Conservation (phyloP, 2,329 filamentous ascomycete species). For the Cytospora chrysosperma region DNA sequence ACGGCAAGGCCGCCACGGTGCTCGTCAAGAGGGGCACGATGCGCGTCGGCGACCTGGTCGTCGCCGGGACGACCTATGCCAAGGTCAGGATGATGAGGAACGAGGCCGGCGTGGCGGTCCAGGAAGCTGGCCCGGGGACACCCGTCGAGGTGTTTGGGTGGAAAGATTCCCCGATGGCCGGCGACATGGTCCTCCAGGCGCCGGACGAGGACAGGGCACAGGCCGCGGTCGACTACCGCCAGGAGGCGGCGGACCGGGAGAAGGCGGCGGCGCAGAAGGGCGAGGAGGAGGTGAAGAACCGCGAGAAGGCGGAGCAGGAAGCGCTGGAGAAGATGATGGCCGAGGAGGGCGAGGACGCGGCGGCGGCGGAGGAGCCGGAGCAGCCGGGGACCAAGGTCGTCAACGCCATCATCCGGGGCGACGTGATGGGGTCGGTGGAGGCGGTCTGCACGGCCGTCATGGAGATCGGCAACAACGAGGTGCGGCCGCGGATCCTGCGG, state of each 20-base stretch:
- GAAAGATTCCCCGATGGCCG: conserved; percentile 78
- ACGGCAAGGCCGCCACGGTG: conserved; percentile 83
- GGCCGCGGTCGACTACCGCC: conserved; percentile 72
- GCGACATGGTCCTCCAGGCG: conserved; percentile 84
- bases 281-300: conserved; percentile 62
- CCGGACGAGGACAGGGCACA: conserved; percentile 75
- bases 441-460: conserved; percentile 77
- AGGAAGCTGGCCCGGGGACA: conserved; percentile 78
- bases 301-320: conserved; percentile 51
- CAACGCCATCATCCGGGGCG: conserved; percentile 86
- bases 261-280: conserved; percentile 81
- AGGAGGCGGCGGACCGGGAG: conserved; percentile 68
- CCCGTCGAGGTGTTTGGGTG: conserved; percentile 95
- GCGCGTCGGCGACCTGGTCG: conserved; percentile 74
- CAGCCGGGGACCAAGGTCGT: conserved; percentile 52
- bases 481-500: conserved; percentile 73
- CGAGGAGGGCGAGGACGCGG: conserved; percentile 33
- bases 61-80: conserved; percentile 86
- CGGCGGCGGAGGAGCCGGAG: conserved; percentile 38
- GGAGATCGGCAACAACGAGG: conserved; percentile 80
- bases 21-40: conserved; percentile 87
- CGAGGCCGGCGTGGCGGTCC: conserved; percentile 72
- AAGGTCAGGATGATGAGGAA: conserved; percentile 82
- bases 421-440: conserved; percentile 92
- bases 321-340: conserved; percentile 39